Evolutionary conservation across 1,284 basidiomycete species (phyloP), one percentile per base, ranked within the genome.

Genomic region (Amylostereum chailletii): DNA sequence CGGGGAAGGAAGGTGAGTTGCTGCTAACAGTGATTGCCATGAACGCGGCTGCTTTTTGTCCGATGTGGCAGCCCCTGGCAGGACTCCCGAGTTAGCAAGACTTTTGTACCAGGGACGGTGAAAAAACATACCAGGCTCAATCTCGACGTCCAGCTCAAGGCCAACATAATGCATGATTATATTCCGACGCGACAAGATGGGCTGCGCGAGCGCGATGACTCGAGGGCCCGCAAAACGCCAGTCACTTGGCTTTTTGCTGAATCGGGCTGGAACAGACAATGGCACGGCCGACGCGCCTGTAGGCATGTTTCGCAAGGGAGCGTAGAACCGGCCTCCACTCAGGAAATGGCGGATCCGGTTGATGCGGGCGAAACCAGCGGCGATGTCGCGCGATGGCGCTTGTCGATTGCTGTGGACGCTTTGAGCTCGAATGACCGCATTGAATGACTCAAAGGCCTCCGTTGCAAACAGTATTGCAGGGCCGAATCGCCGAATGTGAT

Each of bases 401-500:
- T 51, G 55, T 26, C 50, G 49, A 36, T 54, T 57, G 5, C 42
- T 47, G 32, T 57, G 50, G 26, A 58, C 41, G 31, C 50, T 51
- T 11, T 42, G 45, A 4, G 41, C 45, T 34, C 51, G 45, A 29
- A 57, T 55, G 11, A 57, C 47, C 7, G 38, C 26, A 33, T 61
- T 61, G 54, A 55, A 61, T 1, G 55, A 60, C 38, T 61, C 55
- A 43, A 60, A 60, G 2, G 49, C 53, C 37, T 61, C 54, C 1
- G 53, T 61, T 8, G 58, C 54, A 48, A 56, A 58, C 0, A 61
- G 42, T 1, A 57, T 47, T 2, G 56, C 50, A n/a, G 60, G 60
- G 1, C 56, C 58, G 49, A 60, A 59, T 3, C 52, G 53, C 4
- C 42, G 47, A 7, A 61, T 49, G 27, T 61, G 55, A 1, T 44